Evolutionary conservation across 2,329 filamentous ascomycete genomes (phyloP).

Genomic region (Trichophyton schoenleinii): DNA sequence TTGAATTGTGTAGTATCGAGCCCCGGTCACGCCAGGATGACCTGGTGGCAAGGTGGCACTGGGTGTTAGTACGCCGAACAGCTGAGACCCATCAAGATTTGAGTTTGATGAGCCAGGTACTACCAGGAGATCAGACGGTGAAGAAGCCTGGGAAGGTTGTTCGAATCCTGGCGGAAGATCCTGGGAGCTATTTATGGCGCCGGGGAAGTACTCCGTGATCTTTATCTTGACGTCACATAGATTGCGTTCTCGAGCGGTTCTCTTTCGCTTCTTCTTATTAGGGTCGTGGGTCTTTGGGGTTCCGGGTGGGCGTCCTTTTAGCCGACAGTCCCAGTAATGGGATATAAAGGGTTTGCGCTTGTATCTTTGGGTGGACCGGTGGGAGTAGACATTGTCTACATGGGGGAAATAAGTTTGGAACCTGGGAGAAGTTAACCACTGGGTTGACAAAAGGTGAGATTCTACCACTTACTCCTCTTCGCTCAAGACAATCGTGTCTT

Average conservation of each 20-base stretch:
- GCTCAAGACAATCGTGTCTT: conserved; percentile 57
- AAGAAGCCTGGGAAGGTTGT: conserved; percentile 16
- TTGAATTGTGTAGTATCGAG: conserved; percentile 61
- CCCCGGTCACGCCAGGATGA: conserved; percentile 39
- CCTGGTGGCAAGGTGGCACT: conserved; percentile 28
- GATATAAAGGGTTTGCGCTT: conserved; percentile 73
- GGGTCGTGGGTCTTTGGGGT: conserved; percentile 70
- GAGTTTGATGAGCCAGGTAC: conserved; percentile 16
- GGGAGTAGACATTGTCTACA: conserved; percentile 73
- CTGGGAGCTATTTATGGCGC: conserved; percentile 24
- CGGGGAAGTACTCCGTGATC: conserved; percentile 65
- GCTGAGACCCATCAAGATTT: conserved; percentile 19
- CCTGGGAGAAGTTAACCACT: conserved; percentile 29
- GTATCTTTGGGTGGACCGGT: conserved; percentile 67
- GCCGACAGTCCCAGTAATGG: conserved; percentile 73
- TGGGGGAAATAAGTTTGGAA: conserved; percentile 74
- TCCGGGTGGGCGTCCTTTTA: conserved; percentile 66
- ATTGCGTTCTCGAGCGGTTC: conserved; percentile 59
- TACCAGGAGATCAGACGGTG: conserved; percentile 2
- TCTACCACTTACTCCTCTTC: conserved; percentile 52
- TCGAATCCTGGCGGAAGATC: conserved; percentile 21
- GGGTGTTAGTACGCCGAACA: conserved; percentile 35
- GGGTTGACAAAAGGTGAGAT: not conserved
- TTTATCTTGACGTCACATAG: conserved; percentile 83
- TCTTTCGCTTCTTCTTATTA: conserved; percentile 69